Conservation (phyloP, 2,329 filamentous ascomycete species). For the Trichoderma arundinaceum region DNA sequence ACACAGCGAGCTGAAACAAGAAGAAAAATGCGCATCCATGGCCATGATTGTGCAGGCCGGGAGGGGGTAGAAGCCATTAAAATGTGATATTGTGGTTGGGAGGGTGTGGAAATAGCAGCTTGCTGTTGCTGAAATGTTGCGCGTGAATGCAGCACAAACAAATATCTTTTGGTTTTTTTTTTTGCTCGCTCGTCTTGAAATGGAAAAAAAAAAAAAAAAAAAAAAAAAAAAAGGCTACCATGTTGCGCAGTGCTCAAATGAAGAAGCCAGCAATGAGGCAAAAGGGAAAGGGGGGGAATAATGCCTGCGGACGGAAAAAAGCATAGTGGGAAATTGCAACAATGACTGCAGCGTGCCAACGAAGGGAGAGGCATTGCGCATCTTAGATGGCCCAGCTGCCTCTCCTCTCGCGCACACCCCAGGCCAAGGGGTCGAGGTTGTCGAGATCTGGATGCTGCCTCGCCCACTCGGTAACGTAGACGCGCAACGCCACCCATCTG, state of each 20-base stretch:
- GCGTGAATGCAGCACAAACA: neutral
- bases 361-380: neutral
- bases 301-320: too few species aligned
- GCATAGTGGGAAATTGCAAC: neutral
- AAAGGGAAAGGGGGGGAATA: neutral
- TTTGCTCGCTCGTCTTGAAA: conserved; percentile 17
- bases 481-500: conserved; percentile 81
- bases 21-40: neutral
- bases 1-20: conserved; percentile 6
- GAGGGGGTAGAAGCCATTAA: conserved; percentile 13
- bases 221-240: neutral
- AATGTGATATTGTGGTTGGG: conserved; percentile 21
- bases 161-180: neutral
- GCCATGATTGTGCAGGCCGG: neutral
- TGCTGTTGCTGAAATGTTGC: neutral
- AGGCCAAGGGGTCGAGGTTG: conserved; percentile 62
- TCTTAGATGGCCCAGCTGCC: conserved; percentile 74
- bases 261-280: neutral
- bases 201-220: neutral
- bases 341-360: neutral
- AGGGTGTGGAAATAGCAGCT: neutral
- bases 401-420: conserved; percentile 70
- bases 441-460: conserved; percentile 80
- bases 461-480: conserved; percentile 90
- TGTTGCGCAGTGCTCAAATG: too few species aligned